Evolutionary conservation across 164 flowering plant genomes (phyloP), one percentile per base, ranked within the genome.

Genomic region (Magnolia sinica): DNA sequence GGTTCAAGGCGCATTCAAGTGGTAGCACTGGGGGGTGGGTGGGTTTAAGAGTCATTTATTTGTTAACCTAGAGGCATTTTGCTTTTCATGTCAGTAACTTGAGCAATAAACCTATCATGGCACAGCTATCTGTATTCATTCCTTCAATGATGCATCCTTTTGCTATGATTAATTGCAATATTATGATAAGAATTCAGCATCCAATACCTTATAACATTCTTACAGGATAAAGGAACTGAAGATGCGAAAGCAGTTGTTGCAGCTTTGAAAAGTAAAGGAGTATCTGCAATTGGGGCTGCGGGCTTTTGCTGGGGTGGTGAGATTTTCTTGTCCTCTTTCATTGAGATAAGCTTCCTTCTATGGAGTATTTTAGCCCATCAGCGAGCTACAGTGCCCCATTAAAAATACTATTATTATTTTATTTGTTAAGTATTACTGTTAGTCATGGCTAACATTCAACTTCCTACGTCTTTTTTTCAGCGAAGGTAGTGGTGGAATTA

Each of bases 281-380:
- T 84, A 18, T 72, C 86, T 50, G 73, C 88, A 50, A 80, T 88
- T 76, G 95, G 93, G 51, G 90, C 88, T 78, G 91, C 85, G 24
- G 93, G 95, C 66, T 82, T 87, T 70, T 91, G 95, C 80, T 91
- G 91, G 95, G 95, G 95, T 58, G 95, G 93, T 90, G 71, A 83
- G 89, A 67, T 29, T 5, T 73, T 8, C 68, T 49, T n/a, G 19
- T 20, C 9, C 4, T 9, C 8, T 64, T 8, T 19, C 45, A 37
- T 37, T 37, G 45, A 37, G 45, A 37, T n/a, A 18, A 9, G 8
- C 65, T 51, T 63, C 51, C 18, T 64, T 19, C 67, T 64, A 19
- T 20, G 7, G 31, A 66, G 10, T 31, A 49, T 20, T 22, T 63
- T 31, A 45, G 50, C 16, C n/a, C 61, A 55, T 55, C 61, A 55